Evolutionary conservation across 1,284 basidiomycete species (phyloP).

Genomic region (Fomitopsis schrenkii): DNA sequence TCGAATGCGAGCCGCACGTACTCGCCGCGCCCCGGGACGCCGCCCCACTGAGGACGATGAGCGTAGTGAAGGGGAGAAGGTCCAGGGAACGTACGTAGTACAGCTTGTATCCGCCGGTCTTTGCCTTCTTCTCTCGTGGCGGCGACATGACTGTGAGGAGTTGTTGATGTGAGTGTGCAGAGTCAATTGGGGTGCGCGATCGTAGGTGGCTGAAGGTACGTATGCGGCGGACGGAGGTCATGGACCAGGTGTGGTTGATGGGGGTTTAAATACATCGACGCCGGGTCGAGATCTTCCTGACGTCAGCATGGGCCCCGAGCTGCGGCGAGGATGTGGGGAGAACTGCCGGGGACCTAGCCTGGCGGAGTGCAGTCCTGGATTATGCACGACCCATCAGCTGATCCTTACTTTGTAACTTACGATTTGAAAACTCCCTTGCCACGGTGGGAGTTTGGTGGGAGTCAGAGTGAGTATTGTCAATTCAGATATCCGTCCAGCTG

Average conservation of each 20-base stretch:
- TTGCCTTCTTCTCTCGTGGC: slow-evolving; percentile 23
- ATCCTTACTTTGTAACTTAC: not conserved
- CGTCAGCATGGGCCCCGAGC: not conserved
- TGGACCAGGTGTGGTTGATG: not conserved
- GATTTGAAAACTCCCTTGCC: no score
- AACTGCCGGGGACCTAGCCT: no score
- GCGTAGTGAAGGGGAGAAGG: not conserved
- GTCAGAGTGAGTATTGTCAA: no score
- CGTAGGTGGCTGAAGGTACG: not conserved
- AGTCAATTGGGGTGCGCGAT: not conserved
- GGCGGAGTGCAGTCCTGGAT: not conserved
- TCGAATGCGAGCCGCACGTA: slow-evolving; percentile 44
- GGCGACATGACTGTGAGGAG: slow-evolving; percentile 10
- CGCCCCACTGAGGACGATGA: slow-evolving; percentile 24
- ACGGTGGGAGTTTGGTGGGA: no score
- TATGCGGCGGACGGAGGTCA: not conserved
- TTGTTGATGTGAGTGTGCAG: not conserved
- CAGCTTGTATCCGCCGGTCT: slow-evolving; percentile 26
- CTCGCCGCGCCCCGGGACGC: slow-evolving; percentile 43
- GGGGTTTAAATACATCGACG: not conserved
- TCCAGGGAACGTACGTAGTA: slow-evolving; percentile 25
- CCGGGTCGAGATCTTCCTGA: not conserved
- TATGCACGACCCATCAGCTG: not conserved
- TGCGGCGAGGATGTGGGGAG: no score
- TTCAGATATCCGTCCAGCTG: no score